These are phyloP conservation scores for Cercospora nicotianae DNA, from an alignment of 2,329 filamentous ascomycete genomes.

Conservation along the genomic window DNA sequence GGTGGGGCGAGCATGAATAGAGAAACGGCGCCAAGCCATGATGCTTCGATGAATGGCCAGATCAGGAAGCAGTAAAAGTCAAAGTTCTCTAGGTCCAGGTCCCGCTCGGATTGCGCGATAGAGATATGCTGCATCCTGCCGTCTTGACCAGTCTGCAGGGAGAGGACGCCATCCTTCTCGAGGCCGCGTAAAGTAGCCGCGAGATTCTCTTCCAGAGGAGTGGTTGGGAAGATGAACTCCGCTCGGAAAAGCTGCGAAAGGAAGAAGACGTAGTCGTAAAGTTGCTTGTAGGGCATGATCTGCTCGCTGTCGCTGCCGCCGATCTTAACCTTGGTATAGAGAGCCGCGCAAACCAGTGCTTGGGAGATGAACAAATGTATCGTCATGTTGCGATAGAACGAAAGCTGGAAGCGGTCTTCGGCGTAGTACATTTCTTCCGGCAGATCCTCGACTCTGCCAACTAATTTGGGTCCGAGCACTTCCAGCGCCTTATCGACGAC, in stretches of 20 bases:
- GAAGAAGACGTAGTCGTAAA: slow-evolving; percentile 80
- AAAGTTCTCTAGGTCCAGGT: slow-evolving; percentile 84
- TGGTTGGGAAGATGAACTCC: slow-evolving; percentile 94
- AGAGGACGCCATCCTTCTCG: slow-evolving; percentile 75
- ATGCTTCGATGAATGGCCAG: slow-evolving; percentile 96
- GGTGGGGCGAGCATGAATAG: slow-evolving; percentile 84
- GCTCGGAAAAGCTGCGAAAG: slow-evolving; percentile 90
- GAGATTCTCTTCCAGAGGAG: slow-evolving; percentile 77
- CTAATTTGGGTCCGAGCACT: slow-evolving; percentile 84
- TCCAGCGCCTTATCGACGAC: slow-evolving; percentile 89
- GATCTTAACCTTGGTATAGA: slow-evolving; percentile 88
- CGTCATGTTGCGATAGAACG: slow-evolving; percentile 99
- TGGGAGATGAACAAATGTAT: slow-evolving; percentile 97
- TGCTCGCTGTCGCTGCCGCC: slow-evolving; percentile 75
- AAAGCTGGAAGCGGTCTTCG: slow-evolving; percentile 90
- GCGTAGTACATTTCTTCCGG: slow-evolving; percentile 92
- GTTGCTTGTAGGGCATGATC: slow-evolving; percentile 65
- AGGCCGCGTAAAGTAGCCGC: slow-evolving; percentile 75
- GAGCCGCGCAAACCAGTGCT: slow-evolving; percentile 80
- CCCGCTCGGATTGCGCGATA: slow-evolving; percentile 72
- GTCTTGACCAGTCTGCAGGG: slow-evolving; percentile 58
- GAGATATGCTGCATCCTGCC: slow-evolving; percentile 65
- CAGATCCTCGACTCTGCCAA: slow-evolving; percentile 74
- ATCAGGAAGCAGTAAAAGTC: slow-evolving; percentile 99
- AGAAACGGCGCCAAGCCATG: slow-evolving; percentile 86